Evolutionary conservation across 2,329 filamentous ascomycete species (phyloP).

Genomic region (Septoria petroselini): DNA sequence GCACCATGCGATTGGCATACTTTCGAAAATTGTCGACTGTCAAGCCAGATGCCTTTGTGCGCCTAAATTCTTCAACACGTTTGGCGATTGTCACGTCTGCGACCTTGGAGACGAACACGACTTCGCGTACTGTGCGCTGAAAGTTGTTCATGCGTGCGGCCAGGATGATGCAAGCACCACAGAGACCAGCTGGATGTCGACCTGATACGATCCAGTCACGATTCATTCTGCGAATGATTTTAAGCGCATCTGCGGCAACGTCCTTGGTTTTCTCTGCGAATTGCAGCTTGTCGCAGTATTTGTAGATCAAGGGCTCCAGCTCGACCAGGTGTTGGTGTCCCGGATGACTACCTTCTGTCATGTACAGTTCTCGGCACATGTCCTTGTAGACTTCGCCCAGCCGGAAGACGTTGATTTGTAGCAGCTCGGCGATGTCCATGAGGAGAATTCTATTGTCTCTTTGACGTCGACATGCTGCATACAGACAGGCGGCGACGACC

Average conservation of each 20-base stretch:
- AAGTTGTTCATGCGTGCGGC: conserved; percentile 99
- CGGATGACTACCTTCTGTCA: conserved; percentile 49
- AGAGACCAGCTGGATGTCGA: conserved; percentile 87
- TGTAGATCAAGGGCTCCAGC: conserved; percentile 84
- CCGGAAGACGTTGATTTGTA: conserved; percentile 85
- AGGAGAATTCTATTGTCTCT: conserved; percentile 82
- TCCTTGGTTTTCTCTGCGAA: conserved; percentile 78
- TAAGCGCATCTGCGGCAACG: conserved; percentile 82
- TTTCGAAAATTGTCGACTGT: conserved; percentile 83
- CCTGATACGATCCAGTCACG: conserved; percentile 97
- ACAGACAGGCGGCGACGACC: conserved; percentile 87
- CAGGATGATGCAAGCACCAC: conserved; percentile 89
- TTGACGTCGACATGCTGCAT: conserved; percentile 78
- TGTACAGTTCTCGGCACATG: conserved; percentile 64
- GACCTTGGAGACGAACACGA: conserved; percentile 98
- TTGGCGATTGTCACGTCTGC: conserved; percentile 90
- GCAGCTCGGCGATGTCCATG: conserved; percentile 87
- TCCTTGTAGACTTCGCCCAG: conserved; percentile 87
- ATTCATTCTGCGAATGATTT: conserved; percentile 88
- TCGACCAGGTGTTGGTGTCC: conserved; percentile 61
- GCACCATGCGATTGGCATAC: conserved; percentile 64
- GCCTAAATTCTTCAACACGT: conserved; percentile 85
- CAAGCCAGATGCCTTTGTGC: conserved; percentile 77
- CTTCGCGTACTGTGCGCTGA: conserved; percentile 83
- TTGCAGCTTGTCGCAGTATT: conserved; percentile 87